Conservation (phyloP, 495 filamentous ascomycete genomes). For the Hypoxylon intermedium region DNA sequence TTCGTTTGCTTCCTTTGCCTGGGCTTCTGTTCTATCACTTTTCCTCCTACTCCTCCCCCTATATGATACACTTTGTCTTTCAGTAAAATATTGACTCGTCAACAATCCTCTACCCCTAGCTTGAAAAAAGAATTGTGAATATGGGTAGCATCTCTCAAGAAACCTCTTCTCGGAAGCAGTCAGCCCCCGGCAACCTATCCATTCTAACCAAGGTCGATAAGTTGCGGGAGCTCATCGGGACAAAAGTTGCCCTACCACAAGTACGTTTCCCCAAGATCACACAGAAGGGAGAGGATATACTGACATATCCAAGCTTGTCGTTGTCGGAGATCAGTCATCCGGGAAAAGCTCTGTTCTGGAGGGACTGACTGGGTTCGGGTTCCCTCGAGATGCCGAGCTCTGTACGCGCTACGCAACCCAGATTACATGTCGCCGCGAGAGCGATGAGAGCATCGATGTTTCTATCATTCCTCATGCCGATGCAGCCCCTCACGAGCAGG, state of each 20-base stretch:
- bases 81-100: neutral
- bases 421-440: conserved; percentile 60
- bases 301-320: conserved; percentile 47
- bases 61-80: neutral
- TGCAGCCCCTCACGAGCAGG: conserved; percentile 16
- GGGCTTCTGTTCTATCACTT: too few species aligned
- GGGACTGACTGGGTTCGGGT: conserved; percentile 58
- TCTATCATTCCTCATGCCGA: conserved; percentile 54
- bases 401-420: conserved; percentile 67
- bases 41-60: too few species aligned
- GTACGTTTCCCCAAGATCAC: conserved; percentile 1
- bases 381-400: conserved; percentile 59
- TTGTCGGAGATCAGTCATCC: conserved; percentile 59
- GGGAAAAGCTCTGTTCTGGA: conserved; percentile 63
- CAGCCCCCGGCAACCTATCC: conserved; percentile 25
- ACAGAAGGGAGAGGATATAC: neutral
- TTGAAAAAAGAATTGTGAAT: conserved; percentile 9
- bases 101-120: neutral
- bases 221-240: conserved; percentile 51
- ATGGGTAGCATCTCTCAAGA: conserved; percentile 13
- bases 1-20: too few species aligned
- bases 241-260: conserved; percentile 48
- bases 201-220: conserved; percentile 49
- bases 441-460: conserved; percentile 43
- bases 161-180: neutral